Base-by-base conservation (phyloP, 1,284 basidiomycete genomes). In the Trichosporon coremiiforme region DNA sequence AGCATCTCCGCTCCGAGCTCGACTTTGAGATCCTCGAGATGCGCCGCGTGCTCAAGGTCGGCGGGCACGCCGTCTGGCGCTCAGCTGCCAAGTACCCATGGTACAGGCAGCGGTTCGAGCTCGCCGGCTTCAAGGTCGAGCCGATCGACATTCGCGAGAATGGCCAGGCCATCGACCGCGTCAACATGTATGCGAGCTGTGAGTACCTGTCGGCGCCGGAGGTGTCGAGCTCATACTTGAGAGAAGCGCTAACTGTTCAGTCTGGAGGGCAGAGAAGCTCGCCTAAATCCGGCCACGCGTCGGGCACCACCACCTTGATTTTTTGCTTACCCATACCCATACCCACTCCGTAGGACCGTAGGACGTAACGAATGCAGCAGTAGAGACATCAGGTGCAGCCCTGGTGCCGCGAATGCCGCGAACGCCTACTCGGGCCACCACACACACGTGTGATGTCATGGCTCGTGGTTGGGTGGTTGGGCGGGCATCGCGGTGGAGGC, bases 21-120 rank as follows among this genome's bases (percentile, higher is more conserved):
- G 87, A 90, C 68, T 86, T 88, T 62, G 90, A 92, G 77, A 85
- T 91, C 31, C 76, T 83, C 10, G 88, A 91, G 77, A 86, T 92
- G 66, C 83, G 85, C 68, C 85, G 89, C 10, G 90, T 89, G 1
- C 81, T 91, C n/a, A 83, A 86, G 0, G 80, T 85, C 0, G 89
- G 89, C 0, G 91, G 90, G 0, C 85, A 87, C 62, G 88, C 91
- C 5, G 87, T 90, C 69, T 92, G 89, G 88, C 85, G 91, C 12
- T 89, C 88, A 25, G 91, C 91, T 0, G 89, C 87, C 0, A 88
- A 88, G 79, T 82, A 85, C 66, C 91, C 91, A 5, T 93, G 91
- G 91, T 93, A 93, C 81, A 86, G 86, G 69, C 85, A 89, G 75
- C 84, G 89, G 83, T 89, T 80, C 55, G 74, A 79, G 84, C 80